phyloP scores from a whole-genome alignment of 352 stramenopile species.

The Elongisporangium anandrum region DNA sequence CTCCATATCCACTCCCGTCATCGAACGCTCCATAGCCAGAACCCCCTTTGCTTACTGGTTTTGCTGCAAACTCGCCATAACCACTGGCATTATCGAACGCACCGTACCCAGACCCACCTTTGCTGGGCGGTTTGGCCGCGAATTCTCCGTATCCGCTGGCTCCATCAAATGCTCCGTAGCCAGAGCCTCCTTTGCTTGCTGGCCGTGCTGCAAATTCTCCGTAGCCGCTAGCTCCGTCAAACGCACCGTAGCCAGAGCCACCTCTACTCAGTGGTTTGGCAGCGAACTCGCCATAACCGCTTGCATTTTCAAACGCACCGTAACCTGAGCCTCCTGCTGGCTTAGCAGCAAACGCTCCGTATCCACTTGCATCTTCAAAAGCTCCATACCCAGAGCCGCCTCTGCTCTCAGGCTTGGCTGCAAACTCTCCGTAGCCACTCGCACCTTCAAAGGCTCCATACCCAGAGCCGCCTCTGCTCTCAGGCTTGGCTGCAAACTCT shows the following conservation, averaged over 20 bases:
- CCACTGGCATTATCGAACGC: conserved; percentile 19
- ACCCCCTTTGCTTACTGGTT: conserved; percentile 4
- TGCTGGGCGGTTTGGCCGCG: conserved; percentile 1
- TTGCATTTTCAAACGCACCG: conserved; percentile 20
- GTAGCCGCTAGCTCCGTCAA: conserved; percentile 15
- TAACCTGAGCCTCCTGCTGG: conserved; percentile 13
- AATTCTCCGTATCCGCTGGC: conserved; percentile 15
- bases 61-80: conserved; percentile 29
- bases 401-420: conserved; percentile 2
- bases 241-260: conserved; percentile 19
- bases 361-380: conserved; percentile 25
- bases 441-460: conserved; percentile 16
- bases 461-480: conserved; percentile 1
- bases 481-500: conserved; percentile 4
- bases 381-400: conserved; percentile 21
- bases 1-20: conserved; percentile 12
- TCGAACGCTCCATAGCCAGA: conserved; percentile 36
- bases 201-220: conserved; percentile 8
- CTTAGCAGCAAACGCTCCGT: conserved; percentile 14
- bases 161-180: conserved; percentile 9
- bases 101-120: conserved; percentile 18
- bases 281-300: conserved; percentile 23
- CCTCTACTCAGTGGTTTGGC: conserved; percentile 1
- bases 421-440: conserved; percentile 17
- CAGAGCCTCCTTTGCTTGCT: neutral